Evolutionary conservation across 345 rosid genomes (phyloP).

Genomic region (Euphorbia tirucalli): DNA sequence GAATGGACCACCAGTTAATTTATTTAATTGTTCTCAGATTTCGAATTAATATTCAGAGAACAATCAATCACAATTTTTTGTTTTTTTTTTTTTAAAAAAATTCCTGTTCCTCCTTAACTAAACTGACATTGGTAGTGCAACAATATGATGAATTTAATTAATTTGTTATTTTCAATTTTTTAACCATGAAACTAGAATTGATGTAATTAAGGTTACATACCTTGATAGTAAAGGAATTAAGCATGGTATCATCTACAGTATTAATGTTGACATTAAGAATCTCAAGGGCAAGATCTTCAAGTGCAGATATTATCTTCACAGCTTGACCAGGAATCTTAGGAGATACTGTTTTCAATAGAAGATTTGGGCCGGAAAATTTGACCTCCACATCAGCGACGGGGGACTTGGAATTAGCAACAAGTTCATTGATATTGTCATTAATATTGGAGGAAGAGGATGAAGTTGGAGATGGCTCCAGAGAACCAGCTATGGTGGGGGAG

Average conservation of each 20-base stretch:
- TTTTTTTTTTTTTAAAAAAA: too few species aligned
- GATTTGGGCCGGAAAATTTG: constrained; percentile 80
- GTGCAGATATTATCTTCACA: constrained; percentile 65
- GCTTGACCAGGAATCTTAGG: constrained; percentile 80
- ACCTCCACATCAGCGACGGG: constrained; percentile 89
- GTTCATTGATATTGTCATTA: constrained; percentile 50
- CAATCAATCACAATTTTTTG: neutral
- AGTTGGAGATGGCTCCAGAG: constrained; percentile 53
- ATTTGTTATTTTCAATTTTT: neutral
- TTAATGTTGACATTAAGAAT: constrained; percentile 65
- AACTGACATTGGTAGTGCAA: neutral
- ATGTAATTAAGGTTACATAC: constrained; percentile 32
- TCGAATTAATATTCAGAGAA: constrained; percentile 4
- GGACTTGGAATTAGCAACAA: constrained; percentile 80
- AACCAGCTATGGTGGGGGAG: constrained; percentile 41
- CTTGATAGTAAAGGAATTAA: constrained; percentile 95
- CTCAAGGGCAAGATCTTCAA: constrained; percentile 78
- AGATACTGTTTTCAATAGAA: constrained; percentile 79
- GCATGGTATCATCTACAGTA: constrained; percentile 67
- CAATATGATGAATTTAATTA: neutral
- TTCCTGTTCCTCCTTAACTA: too few species aligned
- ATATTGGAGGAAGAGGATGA: constrained; percentile 51
- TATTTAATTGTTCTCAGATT: neutral
- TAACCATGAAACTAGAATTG: neutral
- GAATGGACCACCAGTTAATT: neutral